Base-by-base conservation (phyloP, 805 yeast genomes). In the Diddensiella santjacobensis region DNA sequence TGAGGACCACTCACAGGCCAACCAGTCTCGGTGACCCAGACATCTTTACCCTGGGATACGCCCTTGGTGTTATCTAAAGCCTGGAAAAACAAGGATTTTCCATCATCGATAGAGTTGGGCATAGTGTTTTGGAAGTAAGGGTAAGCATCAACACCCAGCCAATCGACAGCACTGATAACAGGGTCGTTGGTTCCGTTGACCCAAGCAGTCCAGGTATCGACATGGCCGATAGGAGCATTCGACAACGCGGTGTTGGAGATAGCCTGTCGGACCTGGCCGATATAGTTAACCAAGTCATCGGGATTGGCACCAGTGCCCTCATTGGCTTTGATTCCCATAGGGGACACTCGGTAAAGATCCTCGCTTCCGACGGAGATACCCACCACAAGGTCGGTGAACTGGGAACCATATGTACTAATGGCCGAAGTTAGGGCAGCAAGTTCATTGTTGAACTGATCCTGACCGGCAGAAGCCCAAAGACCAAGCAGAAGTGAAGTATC, bases 11-110 rank as follows among this genome's bases (percentile, higher is more conserved):
- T 78, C 30, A 91, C 75, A 66, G 95, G 93, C 93, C 95, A 86
- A 58, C 96, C 96, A 54, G 96, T 87, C 72, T 87, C 96, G 71
- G 95, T 95, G 64, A 87, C 89, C 85, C 87, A 86, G 74, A 87
- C 85, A 42, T 77, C 75, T 59, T 86, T 78, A 67, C 85, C 87
- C 45, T 88, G 81, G 50, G 84, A 71, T 53, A 91, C 95, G 71
- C 85, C 85, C 56, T 77, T 66, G 55, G 88, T 74, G 72, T 87
- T 29, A 22, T 51, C 42, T 91, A 59, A 85, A 77, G 55, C 75
- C 72, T 73, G 84, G 89, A 69, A 85, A 73, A 61, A 95, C 91
- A 75, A 93, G 91, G 84, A 83, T 66, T 86, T 84, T 67, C 85
- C 95, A 65, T 86, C 95, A 58, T 84, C 81, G 81, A 87, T 87